These are phyloP conservation scores for Schizothecium vesticola DNA, from an alignment of 495 filamentous ascomycete genomes.

Conservation along the genomic window DNA sequence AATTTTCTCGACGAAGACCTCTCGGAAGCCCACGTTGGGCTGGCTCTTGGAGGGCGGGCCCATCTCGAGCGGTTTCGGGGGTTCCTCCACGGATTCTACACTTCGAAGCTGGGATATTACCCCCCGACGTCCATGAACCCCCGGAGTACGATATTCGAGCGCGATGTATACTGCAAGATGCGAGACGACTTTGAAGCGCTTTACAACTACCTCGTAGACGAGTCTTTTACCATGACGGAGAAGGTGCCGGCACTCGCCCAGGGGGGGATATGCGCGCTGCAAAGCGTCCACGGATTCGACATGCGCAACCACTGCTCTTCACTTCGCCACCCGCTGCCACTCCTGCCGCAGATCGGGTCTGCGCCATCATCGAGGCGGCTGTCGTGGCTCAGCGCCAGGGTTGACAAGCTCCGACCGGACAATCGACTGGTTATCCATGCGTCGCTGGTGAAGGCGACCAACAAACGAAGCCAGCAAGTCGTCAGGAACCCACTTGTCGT, in stretches of 20 bases:
- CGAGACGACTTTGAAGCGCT: constrained; percentile 56
- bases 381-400: constrained; percentile 27
- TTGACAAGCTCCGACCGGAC: constrained; percentile 30
- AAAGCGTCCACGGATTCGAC: constrained; percentile 56
- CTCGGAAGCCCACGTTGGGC: constrained; percentile 48
- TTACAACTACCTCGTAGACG: constrained; percentile 58
- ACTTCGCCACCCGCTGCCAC: constrained; percentile 53
- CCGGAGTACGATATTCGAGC: constrained; percentile 42
- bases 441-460: constrained; percentile 39
- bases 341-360: constrained; percentile 44
- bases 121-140: constrained; percentile 44
- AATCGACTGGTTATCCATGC: constrained; percentile 30
- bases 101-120: constrained; percentile 58
- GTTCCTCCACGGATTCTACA: constrained; percentile 56
- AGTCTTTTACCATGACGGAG: constrained; percentile 36
- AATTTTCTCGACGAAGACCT: constrained; percentile 59
- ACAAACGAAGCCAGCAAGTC: constrained; percentile 26
- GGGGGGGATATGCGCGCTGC: constrained; percentile 56
- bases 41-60: constrained; percentile 44
- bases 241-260: constrained; percentile 37
- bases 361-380: constrained; percentile 13
- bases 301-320: constrained; percentile 45
- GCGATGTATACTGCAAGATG: constrained; percentile 50
- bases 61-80: constrained; percentile 61
- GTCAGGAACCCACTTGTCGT: constrained; percentile 37